Evolutionary conservation across 108 stramenopile genomes (phyloP).

Genomic region (Phaeodactylum tricornutum): DNA sequence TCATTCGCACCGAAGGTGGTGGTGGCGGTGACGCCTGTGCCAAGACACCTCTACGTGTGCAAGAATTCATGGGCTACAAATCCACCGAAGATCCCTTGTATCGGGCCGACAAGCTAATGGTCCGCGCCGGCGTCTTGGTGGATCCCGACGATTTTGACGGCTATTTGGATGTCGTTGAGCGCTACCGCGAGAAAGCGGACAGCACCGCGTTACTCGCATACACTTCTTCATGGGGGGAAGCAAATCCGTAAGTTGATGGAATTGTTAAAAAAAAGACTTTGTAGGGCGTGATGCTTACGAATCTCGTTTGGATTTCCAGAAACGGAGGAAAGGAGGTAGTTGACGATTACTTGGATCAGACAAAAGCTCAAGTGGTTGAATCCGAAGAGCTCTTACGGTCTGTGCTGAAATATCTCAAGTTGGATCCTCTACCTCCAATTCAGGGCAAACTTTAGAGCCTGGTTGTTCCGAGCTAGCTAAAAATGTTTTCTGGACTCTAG

Average conservation of each 20-base stretch:
- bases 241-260: conserved; percentile 51
- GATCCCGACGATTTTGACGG: conserved; percentile 44
- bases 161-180: conserved; percentile 62
- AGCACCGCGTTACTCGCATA: conserved; percentile 43
- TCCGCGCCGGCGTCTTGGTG: conserved; percentile 45
- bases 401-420: conserved; percentile 40
- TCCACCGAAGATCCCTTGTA: conserved; percentile 55
- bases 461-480: no score
- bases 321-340: conserved; percentile 70
- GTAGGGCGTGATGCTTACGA: no score
- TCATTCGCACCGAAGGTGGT: conserved; percentile 59
- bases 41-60: conserved; percentile 50
- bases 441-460: no score
- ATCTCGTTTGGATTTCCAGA: no score
- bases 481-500: no score
- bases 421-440: conserved; percentile 55
- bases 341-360: conserved; percentile 68
- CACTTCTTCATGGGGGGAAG: conserved; percentile 50
- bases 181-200: conserved; percentile 66
- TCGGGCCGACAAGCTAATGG: conserved; percentile 61
- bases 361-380: conserved; percentile 46
- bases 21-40: conserved; percentile 59
- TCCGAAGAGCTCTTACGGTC: conserved; percentile 46
- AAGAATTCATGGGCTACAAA: conserved; percentile 27
- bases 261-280: conserved; percentile 29